phyloP scores from a whole-genome alignment of 805 yeast genomes.

The Wickerhamiella brachini region DNA sequence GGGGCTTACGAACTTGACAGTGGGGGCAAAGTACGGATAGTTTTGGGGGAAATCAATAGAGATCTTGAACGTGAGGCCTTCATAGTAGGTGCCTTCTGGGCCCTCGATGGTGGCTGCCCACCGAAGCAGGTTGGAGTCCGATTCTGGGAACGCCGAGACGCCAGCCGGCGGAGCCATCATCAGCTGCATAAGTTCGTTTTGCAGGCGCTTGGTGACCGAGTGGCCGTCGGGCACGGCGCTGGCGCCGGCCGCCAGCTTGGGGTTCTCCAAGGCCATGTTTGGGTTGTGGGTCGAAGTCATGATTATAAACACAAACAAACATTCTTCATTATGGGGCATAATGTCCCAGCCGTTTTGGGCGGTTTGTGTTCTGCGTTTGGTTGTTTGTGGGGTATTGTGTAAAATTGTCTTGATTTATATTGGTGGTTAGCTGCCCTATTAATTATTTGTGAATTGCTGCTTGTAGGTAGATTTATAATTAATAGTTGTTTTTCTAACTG shows the following conservation, averaged over 20 bases:
- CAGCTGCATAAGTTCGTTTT: conserved; percentile 38
- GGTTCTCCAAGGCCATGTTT: not conserved
- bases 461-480: too few relatives aligned
- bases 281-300: not conserved
- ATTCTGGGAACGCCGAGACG: conserved; percentile 39
- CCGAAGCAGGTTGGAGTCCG: conserved; percentile 36
- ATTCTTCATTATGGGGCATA: not conserved
- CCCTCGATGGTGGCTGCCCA: conserved; percentile 52
- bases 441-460: too few relatives aligned
- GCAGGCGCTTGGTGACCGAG: conserved; percentile 37
- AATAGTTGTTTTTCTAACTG: too few relatives aligned
- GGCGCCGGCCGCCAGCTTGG: not conserved
- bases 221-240: conserved; percentile 28
- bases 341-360: not conserved
- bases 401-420: too few relatives aligned
- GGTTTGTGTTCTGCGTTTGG: too few relatives aligned
- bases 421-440: too few relatives aligned
- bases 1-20: conserved; percentile 41
- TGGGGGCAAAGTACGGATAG: conserved; percentile 48
- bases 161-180: conserved; percentile 40
- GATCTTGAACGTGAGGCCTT: conserved; percentile 37
- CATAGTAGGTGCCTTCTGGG: conserved; percentile 43
- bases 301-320: not conserved
- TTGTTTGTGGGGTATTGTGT: too few relatives aligned
- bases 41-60: conserved; percentile 37